A percentile compares a stretch with the other conserved stretches of the same genome.
Conservation (phyloP, 371 early-diverging fungal genomes). For the Lichtheimia hyalospora region DNA sequence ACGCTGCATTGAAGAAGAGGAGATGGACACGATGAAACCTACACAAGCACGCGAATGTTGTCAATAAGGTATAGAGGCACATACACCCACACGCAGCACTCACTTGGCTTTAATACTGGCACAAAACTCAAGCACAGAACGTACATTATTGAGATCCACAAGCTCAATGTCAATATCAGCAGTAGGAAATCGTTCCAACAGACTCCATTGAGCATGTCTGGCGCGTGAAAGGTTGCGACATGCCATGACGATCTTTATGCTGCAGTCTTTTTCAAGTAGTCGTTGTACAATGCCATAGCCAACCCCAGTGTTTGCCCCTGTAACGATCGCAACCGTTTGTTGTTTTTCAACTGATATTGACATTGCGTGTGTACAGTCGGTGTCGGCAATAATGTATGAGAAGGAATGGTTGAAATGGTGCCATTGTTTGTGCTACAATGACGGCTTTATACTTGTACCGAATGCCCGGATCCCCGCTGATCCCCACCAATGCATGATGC, state of each 20-base stretch:
- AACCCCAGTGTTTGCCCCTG: slow-evolving; percentile 73
- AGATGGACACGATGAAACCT: slow-evolving; percentile 56
- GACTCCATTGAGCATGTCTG: slow-evolving; percentile 46
- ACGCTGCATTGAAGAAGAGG: slow-evolving; percentile 83
- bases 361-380: too few relatives aligned
- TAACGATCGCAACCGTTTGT: slow-evolving; percentile 52
- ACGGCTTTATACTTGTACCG: too few relatives aligned
- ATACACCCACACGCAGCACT: not conserved
- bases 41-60: not conserved
- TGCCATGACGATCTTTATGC: slow-evolving; percentile 60
- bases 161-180: slow-evolving; percentile 42
- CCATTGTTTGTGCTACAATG: too few relatives aligned
- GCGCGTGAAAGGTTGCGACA: slow-evolving; percentile 72
- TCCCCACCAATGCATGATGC: too few relatives aligned
- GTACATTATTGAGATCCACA: slow-evolving; percentile 57
- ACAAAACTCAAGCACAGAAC: slow-evolving; percentile 44
- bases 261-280: slow-evolving; percentile 39
- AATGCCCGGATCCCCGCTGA: too few relatives aligned
- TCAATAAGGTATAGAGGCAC: not conserved
- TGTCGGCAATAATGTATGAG: too few relatives aligned
- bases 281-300: slow-evolving; percentile 73
- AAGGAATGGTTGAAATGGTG: too few relatives aligned
- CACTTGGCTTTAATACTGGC: slow-evolving; percentile 26
- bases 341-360: not conserved
- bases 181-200: slow-evolving; percentile 44